A percentile compares a stretch with the other conserved stretches of the same genome.
Conservation (phyloP, 2,329 filamentous ascomycete species). For the Cladosporium oxysporum region DNA sequence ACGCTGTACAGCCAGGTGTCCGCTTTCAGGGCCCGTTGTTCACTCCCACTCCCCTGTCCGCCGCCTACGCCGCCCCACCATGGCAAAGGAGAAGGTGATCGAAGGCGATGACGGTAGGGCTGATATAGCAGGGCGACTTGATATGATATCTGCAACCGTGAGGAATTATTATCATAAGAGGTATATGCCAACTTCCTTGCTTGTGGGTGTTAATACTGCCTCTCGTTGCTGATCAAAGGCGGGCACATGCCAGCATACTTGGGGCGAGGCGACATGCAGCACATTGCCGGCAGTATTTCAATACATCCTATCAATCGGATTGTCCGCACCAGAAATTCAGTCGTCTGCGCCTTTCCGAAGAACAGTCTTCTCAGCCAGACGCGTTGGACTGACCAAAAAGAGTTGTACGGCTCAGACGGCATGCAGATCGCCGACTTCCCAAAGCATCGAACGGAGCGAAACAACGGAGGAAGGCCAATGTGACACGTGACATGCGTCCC, state of each 20-base stretch:
- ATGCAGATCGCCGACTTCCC: neutral
- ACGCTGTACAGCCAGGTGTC: slow-evolving; percentile 12
- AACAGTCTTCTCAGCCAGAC: neutral
- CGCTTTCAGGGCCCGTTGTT: slow-evolving; percentile 8
- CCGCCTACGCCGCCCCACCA: neutral
- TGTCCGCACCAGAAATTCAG: neutral
- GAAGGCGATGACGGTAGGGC: neutral
- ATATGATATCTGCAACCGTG: neutral
- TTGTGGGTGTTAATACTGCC: neutral
- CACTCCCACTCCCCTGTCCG: neutral
- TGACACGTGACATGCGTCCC: neutral
- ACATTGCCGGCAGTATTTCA: neutral
- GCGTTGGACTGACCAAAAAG: neutral
- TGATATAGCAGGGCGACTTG: neutral
- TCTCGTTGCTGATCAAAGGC: neutral
- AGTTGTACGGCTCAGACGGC: neutral
- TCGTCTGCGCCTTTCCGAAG: neutral
- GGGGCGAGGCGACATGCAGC: neutral
- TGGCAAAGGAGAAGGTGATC: neutral
- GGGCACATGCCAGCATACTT: neutral
- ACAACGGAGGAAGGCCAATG: neutral
- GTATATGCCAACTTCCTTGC: neutral
- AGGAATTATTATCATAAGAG: neutral
- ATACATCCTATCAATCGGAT: neutral
- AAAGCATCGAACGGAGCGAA: neutral